Base-by-base conservation (phyloP, 1,284 basidiomycete species). In the Heterobasidion annosum region DNA sequence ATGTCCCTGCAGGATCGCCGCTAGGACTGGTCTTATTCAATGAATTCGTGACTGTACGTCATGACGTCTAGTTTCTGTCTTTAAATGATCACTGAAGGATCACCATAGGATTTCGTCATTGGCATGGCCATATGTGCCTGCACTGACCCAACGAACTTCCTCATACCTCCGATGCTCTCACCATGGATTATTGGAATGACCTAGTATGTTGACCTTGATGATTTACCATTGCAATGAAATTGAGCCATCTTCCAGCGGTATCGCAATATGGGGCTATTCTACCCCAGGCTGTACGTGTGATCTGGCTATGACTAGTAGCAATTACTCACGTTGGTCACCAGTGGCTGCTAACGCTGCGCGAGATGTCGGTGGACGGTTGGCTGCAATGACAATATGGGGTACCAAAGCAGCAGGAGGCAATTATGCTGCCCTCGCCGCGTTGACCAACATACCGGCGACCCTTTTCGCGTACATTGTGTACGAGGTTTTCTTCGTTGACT, bases 311-410 rank as follows among this genome's bases (percentile, higher is more conserved):
- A 7, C 2, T 34, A 18, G 35, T 19, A 37, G 16, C 32, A 34
- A 12, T 45, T 16, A 79, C 19, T 16, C 9, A 60, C 40, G 48
- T 54, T 50, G n/a, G 9, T 9, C 49, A 48, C 16, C 54, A 81
- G 79, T 85, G 58, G 73, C 78, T 13, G 70, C 81, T 34, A 85
- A 85, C 61, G 67, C 79, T 2, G 82, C 82, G 19, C 79, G 83
- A 58, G 83, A 85, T 60, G 43, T 85, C 43, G 84, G 83, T n/a
- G 80, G 71, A 4, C 76, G 83, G n/a, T 56, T 85, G 9, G 72
- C 72, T 58, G 75, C 73, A 3, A 59, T 85, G 60, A 70, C 78
- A 0, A 72, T 85, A 40, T 85, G 77, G 73, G 83, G 83, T 1
- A 63, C 48, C 5, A 59, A 67, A 57, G 83, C 81, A 34, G 64